Evolutionary conservation across 495 filamentous ascomycete genomes (phyloP).

Genomic region (Aspergillus bridgeri): DNA sequence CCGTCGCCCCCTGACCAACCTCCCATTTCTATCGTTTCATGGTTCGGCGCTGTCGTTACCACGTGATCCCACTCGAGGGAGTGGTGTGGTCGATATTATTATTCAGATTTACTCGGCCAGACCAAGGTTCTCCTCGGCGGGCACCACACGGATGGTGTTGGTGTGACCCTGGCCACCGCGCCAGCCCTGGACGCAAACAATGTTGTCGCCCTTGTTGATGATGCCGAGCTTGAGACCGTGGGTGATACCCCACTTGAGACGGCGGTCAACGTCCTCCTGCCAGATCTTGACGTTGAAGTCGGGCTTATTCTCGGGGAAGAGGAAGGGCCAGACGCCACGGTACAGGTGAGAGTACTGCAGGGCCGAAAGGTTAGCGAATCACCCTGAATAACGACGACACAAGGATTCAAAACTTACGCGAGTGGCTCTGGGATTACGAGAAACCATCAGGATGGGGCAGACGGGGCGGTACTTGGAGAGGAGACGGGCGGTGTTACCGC

Average conservation of each 20-base stretch:
- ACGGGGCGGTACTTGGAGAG: constrained; percentile 98
- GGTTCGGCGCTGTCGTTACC: constrained; percentile 15
- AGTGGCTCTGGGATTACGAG: constrained; percentile 75
- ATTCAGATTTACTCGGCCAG: constrained; percentile 37
- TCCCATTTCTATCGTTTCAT: background rate
- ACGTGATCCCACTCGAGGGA: constrained; percentile 15
- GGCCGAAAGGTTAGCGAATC: background rate
- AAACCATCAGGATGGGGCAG: constrained; percentile 98
- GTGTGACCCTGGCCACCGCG: constrained; percentile 96
- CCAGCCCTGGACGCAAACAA: constrained; percentile 98
- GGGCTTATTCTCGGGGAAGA: constrained; percentile 87
- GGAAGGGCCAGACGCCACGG: constrained; percentile 96
- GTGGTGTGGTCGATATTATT: background rate
- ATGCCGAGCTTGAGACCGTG: constrained; percentile 82
- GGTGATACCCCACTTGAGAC: constrained; percentile 90
- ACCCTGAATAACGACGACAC: background rate
- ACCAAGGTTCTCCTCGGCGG: constrained; percentile 62
- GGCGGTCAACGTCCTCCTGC: constrained; percentile 97
- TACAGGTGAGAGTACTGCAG: constrained; percentile 83
- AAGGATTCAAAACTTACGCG: constrained; percentile 47
- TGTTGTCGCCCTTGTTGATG: constrained; percentile 74
- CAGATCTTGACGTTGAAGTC: constrained; percentile 85
- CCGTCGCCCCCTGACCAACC: constrained; percentile 13
- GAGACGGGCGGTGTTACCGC: constrained; percentile 85
- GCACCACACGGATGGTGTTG: constrained; percentile 79